Conservation (phyloP, 768 basidiomycete species). For the Amanita thiersii region DNA sequence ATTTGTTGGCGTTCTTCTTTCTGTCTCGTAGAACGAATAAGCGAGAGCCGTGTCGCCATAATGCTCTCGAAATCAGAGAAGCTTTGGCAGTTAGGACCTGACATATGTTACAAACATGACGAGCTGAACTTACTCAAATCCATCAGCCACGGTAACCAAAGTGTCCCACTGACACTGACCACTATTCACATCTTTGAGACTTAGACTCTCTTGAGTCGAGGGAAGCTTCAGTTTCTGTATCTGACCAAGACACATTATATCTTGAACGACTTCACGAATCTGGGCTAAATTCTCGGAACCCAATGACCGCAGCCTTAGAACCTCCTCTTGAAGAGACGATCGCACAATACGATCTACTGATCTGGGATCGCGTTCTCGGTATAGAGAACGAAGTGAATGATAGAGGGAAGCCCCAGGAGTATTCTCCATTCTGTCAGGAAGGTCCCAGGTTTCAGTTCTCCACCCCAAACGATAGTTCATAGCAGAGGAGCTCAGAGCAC, state of each 20-base stretch:
- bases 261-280: conserved; percentile 58
- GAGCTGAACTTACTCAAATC: conserved; percentile 55
- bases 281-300: conserved; percentile 77
- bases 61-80: conserved; percentile 72
- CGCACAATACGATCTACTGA: conserved; percentile 42
- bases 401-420: conserved; percentile 61
- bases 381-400: conserved; percentile 69
- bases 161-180: conserved; percentile 24
- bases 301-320: conserved; percentile 52
- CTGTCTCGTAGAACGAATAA: conserved; percentile 64
- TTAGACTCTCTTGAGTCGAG: conserved; percentile 24
- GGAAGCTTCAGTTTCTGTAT: conserved; percentile 52
- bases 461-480: conserved; percentile 82
- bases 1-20: conserved; percentile 72
- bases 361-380: conserved; percentile 60
- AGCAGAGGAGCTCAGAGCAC: conserved; percentile 25
- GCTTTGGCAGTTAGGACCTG: conserved; percentile 32
- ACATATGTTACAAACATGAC: neutral
- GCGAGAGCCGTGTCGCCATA: conserved; percentile 72
- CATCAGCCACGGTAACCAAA: conserved; percentile 39
- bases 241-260: conserved; percentile 78
- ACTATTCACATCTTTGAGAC: conserved; percentile 22
- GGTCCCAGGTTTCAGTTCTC: conserved; percentile 94
- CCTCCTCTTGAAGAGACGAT: conserved; percentile 48
- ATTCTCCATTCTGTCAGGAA: conserved; percentile 54